A percentile compares a stretch with the other conserved stretches of the same genome.
These are phyloP conservation scores for Paragyromitra xinjiangensis DNA, from an alignment of 495 filamentous ascomycete genomes.

Conservation along the genomic window DNA sequence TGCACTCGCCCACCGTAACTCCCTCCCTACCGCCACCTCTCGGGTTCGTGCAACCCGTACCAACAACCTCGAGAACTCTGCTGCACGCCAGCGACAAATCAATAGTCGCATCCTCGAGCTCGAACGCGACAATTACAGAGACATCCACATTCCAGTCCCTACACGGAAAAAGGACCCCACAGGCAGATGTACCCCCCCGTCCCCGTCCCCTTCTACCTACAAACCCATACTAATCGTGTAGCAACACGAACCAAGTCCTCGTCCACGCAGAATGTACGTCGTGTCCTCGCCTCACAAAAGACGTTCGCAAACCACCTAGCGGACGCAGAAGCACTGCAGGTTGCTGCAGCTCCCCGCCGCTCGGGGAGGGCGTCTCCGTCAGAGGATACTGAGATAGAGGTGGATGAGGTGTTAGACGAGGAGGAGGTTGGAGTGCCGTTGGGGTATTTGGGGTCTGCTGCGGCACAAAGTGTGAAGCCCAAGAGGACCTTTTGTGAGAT, in stretches of 20 bases:
- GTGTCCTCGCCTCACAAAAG: conserved; percentile 90
- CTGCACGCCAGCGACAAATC: conserved; percentile 54
- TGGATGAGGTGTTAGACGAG: conserved; percentile 16
- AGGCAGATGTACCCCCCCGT: conserved; percentile 20
- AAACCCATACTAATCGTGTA: background rate
- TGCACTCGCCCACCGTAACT: conserved; percentile 56
- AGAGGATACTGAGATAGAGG: conserved; percentile 30
- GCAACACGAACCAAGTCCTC: conserved; percentile 38
- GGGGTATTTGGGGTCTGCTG: conserved; percentile 44
- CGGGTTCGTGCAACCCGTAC: conserved; percentile 56
- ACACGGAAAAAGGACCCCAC: conserved; percentile 31
- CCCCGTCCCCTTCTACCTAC: background rate
- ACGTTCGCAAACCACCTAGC: conserved; percentile 90
- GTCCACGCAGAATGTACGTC: conserved; percentile 78
- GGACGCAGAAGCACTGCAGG: conserved; percentile 77
- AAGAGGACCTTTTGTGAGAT: conserved; percentile 56
- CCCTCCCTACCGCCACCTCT: conserved; percentile 59
- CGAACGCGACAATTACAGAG: conserved; percentile 56
- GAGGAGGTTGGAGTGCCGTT: conserved; percentile 42
- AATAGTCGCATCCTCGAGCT: conserved; percentile 56
- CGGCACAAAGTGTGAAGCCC: conserved; percentile 31
- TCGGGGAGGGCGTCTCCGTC: conserved; percentile 4
- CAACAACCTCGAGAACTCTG: conserved; percentile 53
- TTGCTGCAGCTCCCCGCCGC: background rate
- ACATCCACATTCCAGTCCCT: conserved; percentile 52